These are phyloP conservation scores for Leccinum subgranulosum DNA, from an alignment of 768 basidiomycete species.

Conservation along the genomic window DNA sequence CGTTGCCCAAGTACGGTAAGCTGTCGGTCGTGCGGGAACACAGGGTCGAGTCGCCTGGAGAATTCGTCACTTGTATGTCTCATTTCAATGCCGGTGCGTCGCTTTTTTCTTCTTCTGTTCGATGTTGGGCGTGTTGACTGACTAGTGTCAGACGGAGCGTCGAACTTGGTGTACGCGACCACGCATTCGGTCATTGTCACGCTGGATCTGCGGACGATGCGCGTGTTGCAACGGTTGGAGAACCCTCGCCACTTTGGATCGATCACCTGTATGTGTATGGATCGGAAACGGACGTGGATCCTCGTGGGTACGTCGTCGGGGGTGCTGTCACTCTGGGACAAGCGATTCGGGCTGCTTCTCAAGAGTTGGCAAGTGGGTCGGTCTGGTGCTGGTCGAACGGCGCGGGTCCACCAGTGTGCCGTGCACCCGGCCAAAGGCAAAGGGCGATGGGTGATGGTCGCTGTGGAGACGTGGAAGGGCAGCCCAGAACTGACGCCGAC, in stretches of 20 bases:
- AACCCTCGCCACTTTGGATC: conserved; percentile 86
- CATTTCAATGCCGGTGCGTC: conserved; percentile 74
- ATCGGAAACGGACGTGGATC: conserved; percentile 84
- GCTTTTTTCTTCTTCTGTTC: neutral
- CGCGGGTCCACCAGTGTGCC: conserved; percentile 67
- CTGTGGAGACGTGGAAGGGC: conserved; percentile 54
- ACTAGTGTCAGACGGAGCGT: conserved; percentile 55
- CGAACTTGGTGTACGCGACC: conserved; percentile 83
- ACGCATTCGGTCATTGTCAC: conserved; percentile 72
- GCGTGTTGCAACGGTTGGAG: conserved; percentile 68
- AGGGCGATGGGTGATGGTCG: conserved; percentile 89
- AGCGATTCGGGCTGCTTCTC: conserved; percentile 85
- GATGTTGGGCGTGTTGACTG: neutral
- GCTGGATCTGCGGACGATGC: conserved; percentile 85
- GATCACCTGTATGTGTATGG: conserved; percentile 81
- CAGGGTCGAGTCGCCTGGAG: conserved; percentile 64
- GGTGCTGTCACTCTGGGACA: conserved; percentile 88
- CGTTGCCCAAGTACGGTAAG: conserved; percentile 81
- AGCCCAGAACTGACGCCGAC: conserved; percentile 41
- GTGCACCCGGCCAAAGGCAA: conserved; percentile 86
- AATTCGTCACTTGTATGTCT: conserved; percentile 80
- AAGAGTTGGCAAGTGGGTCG: conserved; percentile 82
- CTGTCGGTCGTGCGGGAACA: conserved; percentile 81
- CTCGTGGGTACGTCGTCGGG: conserved; percentile 86
- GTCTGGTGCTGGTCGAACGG: conserved; percentile 47